Evolutionary conservation across 1,284 basidiomycete species (phyloP), one percentile per base, ranked within the genome.

Genomic region (Cerrena zonata): DNA sequence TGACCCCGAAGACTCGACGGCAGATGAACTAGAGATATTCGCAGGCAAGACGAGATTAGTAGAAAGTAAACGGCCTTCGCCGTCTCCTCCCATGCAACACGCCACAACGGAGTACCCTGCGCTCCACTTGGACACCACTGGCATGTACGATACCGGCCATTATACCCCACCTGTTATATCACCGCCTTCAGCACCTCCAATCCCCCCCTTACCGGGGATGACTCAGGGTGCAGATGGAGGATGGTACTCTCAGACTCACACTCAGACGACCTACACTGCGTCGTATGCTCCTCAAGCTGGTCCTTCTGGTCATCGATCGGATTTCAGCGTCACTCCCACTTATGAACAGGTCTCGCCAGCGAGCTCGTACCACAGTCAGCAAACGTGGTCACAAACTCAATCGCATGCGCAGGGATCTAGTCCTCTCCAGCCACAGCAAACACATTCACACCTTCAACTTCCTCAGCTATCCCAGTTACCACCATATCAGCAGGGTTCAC

Each of bases 11-110:
- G 61, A 66, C 34, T 76, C 78, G 52, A 77, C 80, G 42, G 80
- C 74, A 41, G 79, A 85, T 54, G 82, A 83, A 60, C 71, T 85
- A n/a, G 80, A 83, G 37, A 69, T 85, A 23, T 84, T 84, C 50
- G 82, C 82, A 19, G 82, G 65, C 12, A 56, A 58, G 27, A 62
- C 59, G n/a, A 48, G 55, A 18, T 54, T 63, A 26, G 53, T 63
- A 4, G 78, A 80, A 47, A 77, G 73, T 58, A 79, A 61, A 49
- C 57, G 57, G 11, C 56, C 59, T 2, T 62, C 61, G 21, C 63
- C 60, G 10, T 57, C 60, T 7, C 60, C 58, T 4, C 5, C 22
- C 10, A 40, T 41, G 26, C 36, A 21, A 18, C n/a, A 39, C 38
- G 46, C 52, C 19, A 23, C 47, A 38, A 45, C 54, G 19, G 52